Percentiles rank a stretch among this genome's conserved stretches.
These are phyloP conservation scores for Chrysanthemum makinoi DNA, from an alignment of 129 eudicot species.

Conservation along the genomic window DNA sequence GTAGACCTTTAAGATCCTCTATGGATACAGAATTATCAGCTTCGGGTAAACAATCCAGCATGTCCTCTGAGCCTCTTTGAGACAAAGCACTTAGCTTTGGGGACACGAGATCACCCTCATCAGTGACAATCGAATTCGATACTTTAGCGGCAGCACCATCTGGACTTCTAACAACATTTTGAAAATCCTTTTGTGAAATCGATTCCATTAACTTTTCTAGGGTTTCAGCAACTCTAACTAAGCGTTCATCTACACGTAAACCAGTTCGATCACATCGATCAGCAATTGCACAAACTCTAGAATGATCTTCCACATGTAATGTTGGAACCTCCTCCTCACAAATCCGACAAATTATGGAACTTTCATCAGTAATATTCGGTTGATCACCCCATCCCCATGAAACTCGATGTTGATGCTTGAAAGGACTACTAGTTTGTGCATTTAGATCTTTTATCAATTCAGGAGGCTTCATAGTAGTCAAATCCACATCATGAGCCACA, in stretches of 20 bases:
- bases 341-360: constrained; percentile 87
- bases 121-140: constrained; percentile 68
- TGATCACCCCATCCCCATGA: constrained; percentile 99
- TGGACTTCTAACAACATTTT: constrained; percentile 63
- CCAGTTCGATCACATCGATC: constrained; percentile 93
- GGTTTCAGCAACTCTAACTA: constrained; percentile 73
- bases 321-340: constrained; percentile 99
- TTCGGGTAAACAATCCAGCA: constrained; percentile 85
- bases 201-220: constrained; percentile 86
- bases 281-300: constrained; percentile 92
- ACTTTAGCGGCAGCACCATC: constrained; percentile 77
- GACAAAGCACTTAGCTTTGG: constrained; percentile 94
- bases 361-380: constrained; percentile 63
- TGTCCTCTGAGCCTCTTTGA: constrained; percentile 91
- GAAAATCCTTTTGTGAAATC: constrained; percentile 64
- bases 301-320: constrained; percentile 92
- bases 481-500: constrained; percentile 43
- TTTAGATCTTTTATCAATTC: constrained; percentile 46
- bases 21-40: constrained; percentile 62
- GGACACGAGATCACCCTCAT: constrained; percentile 71
- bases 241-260: constrained; percentile 82
- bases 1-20: constrained; percentile 79
- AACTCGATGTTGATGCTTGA: constrained; percentile 71
- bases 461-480: constrained; percentile 38
- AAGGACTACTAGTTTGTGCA: constrained; percentile 44